phyloP scores from a whole-genome alignment of 2,329 filamentous ascomycete species.

The Pseudogymnoascus sp. region DNA sequence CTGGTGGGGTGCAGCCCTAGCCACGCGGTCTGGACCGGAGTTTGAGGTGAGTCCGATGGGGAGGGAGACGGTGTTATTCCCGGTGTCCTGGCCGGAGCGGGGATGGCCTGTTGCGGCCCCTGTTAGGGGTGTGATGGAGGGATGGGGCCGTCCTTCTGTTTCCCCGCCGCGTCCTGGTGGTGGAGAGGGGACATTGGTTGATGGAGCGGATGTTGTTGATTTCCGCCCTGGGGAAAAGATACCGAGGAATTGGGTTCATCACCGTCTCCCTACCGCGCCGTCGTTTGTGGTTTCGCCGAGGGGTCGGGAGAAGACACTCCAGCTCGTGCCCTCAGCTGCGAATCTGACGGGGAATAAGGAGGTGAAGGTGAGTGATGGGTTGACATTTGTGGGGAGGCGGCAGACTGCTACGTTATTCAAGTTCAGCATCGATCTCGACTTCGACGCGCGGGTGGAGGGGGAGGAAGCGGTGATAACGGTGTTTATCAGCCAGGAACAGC shows the following conservation, averaged over 20 bases:
- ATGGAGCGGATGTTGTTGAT: neutral
- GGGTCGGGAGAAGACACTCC: neutral
- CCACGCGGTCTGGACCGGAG: too few species aligned
- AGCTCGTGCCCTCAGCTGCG: neutral
- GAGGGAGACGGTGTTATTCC: constrained; percentile 37
- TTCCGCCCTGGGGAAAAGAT: neutral
- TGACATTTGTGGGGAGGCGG: neutral
- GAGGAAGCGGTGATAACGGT: neutral
- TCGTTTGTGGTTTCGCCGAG: neutral
- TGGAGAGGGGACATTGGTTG: neutral
- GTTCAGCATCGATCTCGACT: neutral
- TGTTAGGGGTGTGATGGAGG: neutral
- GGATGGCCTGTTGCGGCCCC: constrained; percentile 38
- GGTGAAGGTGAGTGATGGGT: neutral
- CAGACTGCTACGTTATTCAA: neutral
- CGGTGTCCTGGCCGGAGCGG: constrained; percentile 32
- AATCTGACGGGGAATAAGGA: neutral
- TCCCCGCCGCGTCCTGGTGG: neutral
- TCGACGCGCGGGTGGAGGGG: neutral
- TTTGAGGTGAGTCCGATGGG: constrained; percentile 17
- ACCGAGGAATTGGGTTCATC: neutral
- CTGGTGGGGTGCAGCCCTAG: constrained; percentile 13
- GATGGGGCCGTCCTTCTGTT: neutral
- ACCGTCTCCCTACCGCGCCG: neutral
- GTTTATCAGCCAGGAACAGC: neutral